Evolutionary conservation across 306 rosid species (phyloP).

Genomic region (Pueraria montana): DNA sequence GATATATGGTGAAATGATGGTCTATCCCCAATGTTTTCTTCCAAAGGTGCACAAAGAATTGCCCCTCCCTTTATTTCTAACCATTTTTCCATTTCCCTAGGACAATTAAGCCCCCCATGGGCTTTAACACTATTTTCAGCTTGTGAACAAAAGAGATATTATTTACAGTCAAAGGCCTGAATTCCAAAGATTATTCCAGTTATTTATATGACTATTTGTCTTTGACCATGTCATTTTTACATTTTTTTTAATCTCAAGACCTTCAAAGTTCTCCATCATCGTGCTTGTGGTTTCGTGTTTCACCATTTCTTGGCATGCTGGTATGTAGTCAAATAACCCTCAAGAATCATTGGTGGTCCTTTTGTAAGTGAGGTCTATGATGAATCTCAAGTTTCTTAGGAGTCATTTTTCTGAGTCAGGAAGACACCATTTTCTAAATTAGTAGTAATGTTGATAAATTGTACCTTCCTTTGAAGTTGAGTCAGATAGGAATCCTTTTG

Average conservation of each 20-base stretch:
- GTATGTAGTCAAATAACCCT: slow-evolving; percentile 74
- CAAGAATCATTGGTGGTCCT: slow-evolving; percentile 66
- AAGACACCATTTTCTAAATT: slow-evolving; percentile 75
- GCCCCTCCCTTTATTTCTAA: not conserved
- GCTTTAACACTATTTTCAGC: slow-evolving; percentile 9
- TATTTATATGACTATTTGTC: slow-evolving; percentile 15
- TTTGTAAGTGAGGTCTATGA: slow-evolving; percentile 61
- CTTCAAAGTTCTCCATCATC: slow-evolving; percentile 72
- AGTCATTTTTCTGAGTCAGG: slow-evolving; percentile 67
- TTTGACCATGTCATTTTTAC: slow-evolving; percentile 73
- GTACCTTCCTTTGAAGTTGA: no score
- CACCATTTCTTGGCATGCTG: slow-evolving; percentile 77
- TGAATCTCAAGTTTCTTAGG: slow-evolving; percentile 69
- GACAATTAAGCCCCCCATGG: no score
- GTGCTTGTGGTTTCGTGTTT: slow-evolving; percentile 67
- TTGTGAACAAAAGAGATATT: slow-evolving; percentile 55
- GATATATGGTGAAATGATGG: not conserved
- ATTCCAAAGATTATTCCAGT: slow-evolving; percentile 74
- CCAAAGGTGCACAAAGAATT: not conserved
- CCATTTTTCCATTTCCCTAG: no score
- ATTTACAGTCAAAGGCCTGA: slow-evolving; percentile 69
- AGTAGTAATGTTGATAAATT: slow-evolving; percentile 74
- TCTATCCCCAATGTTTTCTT: not conserved
- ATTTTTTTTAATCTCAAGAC: slow-evolving; percentile 66
- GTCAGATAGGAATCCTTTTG: slow-evolving; percentile 30